Base-by-base conservation (phyloP, 2,329 filamentous ascomycete species). In the Alternaria angustiovoidea region DNA sequence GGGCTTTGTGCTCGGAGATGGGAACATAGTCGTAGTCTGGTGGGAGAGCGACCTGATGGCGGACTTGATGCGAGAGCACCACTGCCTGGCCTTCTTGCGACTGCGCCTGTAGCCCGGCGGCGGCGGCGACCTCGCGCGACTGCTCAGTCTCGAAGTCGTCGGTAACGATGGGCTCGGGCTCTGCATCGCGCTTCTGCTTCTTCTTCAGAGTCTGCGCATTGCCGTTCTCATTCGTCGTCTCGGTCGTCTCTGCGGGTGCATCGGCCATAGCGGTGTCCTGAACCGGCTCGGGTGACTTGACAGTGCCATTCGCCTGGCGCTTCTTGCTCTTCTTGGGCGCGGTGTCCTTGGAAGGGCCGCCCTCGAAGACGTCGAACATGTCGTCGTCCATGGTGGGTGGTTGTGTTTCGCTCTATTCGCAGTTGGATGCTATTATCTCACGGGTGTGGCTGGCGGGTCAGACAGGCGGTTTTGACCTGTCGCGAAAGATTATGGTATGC, bases 101-200 rank as follows among this genome's bases (percentile, higher is more conserved):
- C 78, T 79, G 84, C 62, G 80, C 84, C 75, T 85, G 88, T 62
- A 83, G 84, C 67, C 92, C 93, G 32, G 89, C 88, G 6, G 92
- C 90, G 26, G 90, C 91, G 22, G 91, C 92, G 39, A 99, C 87
- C 79, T 98, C 92, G 84, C 94, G 87, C 65, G 94, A 96, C 81
- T 97, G 89, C 75, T 95, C 94, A 12, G 95, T 98, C 82, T 98
- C 89, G 78, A 99, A 99, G 12, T 90, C 89, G 81, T 99, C 95
- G 20, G 94, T 93, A 70, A 98, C 87, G 47, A 98, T 89, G 5
- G 94, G 92, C 63, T 90, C 90, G 9, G 87, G 87, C 71, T 90
- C 91, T 54, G 84, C 81, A 64, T 89, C 85, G 68, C 81, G 83
- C 68, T 89, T 87, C 74, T 88, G 84, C 67, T 90, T 88, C 79